A percentile compares a stretch with the other conserved stretches of the same genome.
phyloP scores from a whole-genome alignment of 176 grass and related monocot genomes.

The Aegilops tauschii region DNA sequence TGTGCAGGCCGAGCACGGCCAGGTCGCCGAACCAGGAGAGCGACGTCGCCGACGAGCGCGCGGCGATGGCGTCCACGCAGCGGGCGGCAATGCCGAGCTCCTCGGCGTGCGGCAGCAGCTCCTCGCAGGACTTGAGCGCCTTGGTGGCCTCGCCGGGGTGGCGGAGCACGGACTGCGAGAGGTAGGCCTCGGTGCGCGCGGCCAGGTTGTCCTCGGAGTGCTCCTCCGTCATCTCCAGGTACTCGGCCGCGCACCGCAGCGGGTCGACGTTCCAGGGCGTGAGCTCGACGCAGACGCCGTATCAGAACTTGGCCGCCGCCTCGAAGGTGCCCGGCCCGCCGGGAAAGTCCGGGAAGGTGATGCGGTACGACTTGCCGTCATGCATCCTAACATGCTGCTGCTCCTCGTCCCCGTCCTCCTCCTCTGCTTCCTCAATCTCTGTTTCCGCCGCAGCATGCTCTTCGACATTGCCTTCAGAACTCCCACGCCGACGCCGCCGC shows the following conservation, averaged over 20 bases:
- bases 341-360: constrained; percentile 60
- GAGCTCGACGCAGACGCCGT: constrained; percentile 84
- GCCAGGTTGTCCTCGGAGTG: constrained; percentile 76
- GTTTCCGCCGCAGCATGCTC: too few species aligned
- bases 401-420: too few species aligned
- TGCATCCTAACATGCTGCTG: too few species aligned
- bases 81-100: constrained; percentile 55
- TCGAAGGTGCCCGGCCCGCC: constrained; percentile 81
- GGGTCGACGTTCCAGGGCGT: constrained; percentile 74
- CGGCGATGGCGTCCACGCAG: constrained; percentile 77
- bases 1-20: constrained; percentile 55
- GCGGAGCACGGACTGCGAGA: constrained; percentile 45
- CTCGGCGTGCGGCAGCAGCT: constrained; percentile 69
- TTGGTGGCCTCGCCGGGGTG: constrained; percentile 61
- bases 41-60: constrained; percentile 45
- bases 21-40: constrained; percentile 72
- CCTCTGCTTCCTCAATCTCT: too few species aligned
- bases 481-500: too few species aligned
- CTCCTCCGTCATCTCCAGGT: constrained; percentile 91
- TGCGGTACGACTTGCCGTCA: constrained; percentile 37
- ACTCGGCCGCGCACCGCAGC: constrained; percentile 75
- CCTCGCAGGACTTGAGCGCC: constrained; percentile 90
- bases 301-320: constrained; percentile 78
- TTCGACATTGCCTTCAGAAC: too few species aligned
- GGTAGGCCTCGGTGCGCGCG: constrained; percentile 51